phyloP scores from a whole-genome alignment of 139 green algal species.

The Chloropicon primus region DNA sequence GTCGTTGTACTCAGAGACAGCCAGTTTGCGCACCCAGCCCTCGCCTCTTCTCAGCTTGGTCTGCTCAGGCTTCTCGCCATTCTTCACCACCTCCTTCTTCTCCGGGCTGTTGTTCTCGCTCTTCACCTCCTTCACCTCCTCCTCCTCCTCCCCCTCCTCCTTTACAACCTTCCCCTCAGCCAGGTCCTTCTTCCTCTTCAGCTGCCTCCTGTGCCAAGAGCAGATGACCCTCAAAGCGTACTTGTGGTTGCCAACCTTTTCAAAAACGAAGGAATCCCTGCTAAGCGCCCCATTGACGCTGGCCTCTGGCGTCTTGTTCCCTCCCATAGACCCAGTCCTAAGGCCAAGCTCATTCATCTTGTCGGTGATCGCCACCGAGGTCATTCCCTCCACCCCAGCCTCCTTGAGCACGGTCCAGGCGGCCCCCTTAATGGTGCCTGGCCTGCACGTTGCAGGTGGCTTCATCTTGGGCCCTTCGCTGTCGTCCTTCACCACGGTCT shows the following conservation, averaged over 20 bases:
- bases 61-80: background rate
- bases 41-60: background rate
- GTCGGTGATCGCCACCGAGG: conserved; percentile 47
- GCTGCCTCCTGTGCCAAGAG: conserved; percentile 4
- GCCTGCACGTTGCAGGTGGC: conserved; percentile 35
- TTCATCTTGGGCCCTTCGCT: background rate
- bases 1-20: conserved; percentile 13
- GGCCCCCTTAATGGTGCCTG: conserved; percentile 65
- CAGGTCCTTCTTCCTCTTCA: conserved; percentile 15
- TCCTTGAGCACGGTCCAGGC: conserved; percentile 63
- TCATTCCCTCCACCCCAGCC: conserved; percentile 48
- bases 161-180: conserved; percentile 8
- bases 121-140: conserved; percentile 11
- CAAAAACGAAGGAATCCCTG: conserved; percentile 63
- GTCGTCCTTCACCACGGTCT: too few relatives aligned
- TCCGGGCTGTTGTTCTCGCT: background rate
- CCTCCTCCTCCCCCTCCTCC: conserved; percentile 13
- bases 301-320: conserved; percentile 35
- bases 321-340: conserved; percentile 46
- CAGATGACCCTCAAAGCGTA: conserved; percentile 27
- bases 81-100: background rate
- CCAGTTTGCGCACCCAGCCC: background rate
- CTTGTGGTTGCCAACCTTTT: conserved; percentile 43
- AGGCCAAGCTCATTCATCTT: conserved; percentile 59
- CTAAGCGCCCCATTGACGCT: conserved; percentile 53